Evolutionary conservation across 2,329 filamentous ascomycete genomes (phyloP), one percentile per base, ranked within the genome.

Genomic region (Juglanconis juglandina): DNA sequence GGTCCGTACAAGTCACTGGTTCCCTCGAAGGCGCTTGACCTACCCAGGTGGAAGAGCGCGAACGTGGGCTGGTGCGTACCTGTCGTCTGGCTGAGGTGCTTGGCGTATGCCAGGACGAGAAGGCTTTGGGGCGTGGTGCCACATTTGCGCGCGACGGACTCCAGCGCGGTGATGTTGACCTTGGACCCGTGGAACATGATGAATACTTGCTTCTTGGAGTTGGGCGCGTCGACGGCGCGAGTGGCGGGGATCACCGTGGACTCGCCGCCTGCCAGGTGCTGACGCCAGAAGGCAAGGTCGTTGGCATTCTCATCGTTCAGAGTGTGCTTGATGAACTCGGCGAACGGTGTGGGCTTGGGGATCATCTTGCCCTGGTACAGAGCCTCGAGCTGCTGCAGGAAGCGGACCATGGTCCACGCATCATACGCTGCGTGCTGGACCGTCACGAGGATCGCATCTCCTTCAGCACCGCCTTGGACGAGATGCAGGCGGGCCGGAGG

Each of bases 401-500:
- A 64, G 48, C 68, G 68, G 1, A 66, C 66, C 66, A 75, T 72
- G 1, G 72, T 70, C 68, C 71, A 74, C 2, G 72, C 72, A 47
- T 75, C 73, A 56, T 74, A 75, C 7, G 68, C 66, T 14, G 72
- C 70, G 53, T 75, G 73, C 46, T 74, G 70, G 34, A 75, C 65
- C 35, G 69, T 66, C 9, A 75, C 35, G 8, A 71, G 52, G 5
- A 75, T 65, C 9, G 67, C 67, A 51, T 73, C 71, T 10, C 55
- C 53, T 30, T 64, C 59, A 34, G 68, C 68, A n/a, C 54, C 60
- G 2, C 65, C 68, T 33, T 65, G 68, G 33, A 74, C 37, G 5
- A 71, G 68, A 30, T 65, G 64, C 3, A 75, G 68, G 8, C 68
- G 64, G 4, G 69, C 68, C 6, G 73, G 71, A 10, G 72, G 71